Evolutionary conservation across 2,329 filamentous ascomycete genomes (phyloP).

Genomic region (Fusarium tanahbumbuense): DNA sequence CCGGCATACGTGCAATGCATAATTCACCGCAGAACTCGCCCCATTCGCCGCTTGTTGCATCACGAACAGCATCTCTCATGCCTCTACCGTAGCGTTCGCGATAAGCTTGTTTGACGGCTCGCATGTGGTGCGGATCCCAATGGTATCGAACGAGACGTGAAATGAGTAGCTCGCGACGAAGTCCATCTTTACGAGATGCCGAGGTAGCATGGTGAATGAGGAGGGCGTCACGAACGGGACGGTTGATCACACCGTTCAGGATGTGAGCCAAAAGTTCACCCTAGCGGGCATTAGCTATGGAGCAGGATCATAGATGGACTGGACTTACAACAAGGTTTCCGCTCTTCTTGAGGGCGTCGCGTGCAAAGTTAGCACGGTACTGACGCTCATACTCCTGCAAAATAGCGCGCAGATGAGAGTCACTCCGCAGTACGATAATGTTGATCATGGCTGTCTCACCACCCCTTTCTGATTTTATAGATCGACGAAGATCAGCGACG

Average conservation of each 20-base stretch:
- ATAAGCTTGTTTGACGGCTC: constrained; percentile 83
- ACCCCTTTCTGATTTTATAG: constrained; percentile 78
- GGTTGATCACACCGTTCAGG: constrained; percentile 96
- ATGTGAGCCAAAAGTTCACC: constrained; percentile 95
- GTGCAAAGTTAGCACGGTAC: constrained; percentile 84
- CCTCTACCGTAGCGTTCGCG: constrained; percentile 78
- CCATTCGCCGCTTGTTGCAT: constrained; percentile 81
- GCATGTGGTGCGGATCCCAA: constrained; percentile 89
- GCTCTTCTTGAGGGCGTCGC: constrained; percentile 88
- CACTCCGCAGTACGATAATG: constrained; percentile 83
- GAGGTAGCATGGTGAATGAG: constrained; percentile 91
- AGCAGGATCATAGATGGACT: not conserved
- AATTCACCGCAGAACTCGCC: constrained; percentile 79
- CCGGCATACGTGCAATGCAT: constrained; percentile 70
- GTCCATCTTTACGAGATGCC: constrained; percentile 74
- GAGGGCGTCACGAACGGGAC: constrained; percentile 90
- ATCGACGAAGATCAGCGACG: constrained; percentile 74
- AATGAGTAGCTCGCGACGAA: constrained; percentile 88
- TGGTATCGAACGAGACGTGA: constrained; percentile 89
- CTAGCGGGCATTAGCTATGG: constrained; percentile 59
- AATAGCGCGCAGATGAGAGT: constrained; percentile 84
- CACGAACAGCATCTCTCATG: constrained; percentile 81
- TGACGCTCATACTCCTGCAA: constrained; percentile 79
- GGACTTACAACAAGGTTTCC: constrained; percentile 88
- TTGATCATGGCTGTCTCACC: constrained; percentile 89